phyloP scores from a whole-genome alignment of 78 protist genomes.

The Dictyostelium citrinum region DNA sequence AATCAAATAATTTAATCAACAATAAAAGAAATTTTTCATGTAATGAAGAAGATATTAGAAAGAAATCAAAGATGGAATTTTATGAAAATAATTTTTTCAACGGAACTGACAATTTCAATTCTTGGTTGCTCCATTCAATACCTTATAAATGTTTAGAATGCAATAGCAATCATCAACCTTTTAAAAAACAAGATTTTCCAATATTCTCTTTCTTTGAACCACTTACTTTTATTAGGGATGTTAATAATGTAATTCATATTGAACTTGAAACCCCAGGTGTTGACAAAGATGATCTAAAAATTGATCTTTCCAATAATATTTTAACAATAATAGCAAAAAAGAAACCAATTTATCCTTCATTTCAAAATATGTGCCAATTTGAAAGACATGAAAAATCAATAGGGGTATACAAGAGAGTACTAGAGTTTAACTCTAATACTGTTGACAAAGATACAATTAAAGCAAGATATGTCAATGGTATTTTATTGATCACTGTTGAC shows the following conservation, averaged over 20 bases:
- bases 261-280: neutral
- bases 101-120: too few relatives aligned
- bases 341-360: neutral
- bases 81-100: too few relatives aligned
- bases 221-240: neutral
- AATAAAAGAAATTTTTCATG: too few relatives aligned
- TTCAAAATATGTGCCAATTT: neutral
- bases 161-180: too few relatives aligned
- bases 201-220: neutral
- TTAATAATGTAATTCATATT: neutral
- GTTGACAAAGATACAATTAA: neutral
- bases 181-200: too few relatives aligned
- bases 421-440: neutral
- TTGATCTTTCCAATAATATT: neutral
- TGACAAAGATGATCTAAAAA: neutral
- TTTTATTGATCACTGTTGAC: neutral
- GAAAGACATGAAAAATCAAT: neutral
- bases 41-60: too few relatives aligned
- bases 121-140: too few relatives aligned
- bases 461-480: neutral
- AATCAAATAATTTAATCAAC: too few relatives aligned
- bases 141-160: too few relatives aligned
- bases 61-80: too few relatives aligned
- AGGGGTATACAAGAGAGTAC: neutral
- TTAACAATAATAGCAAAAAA: neutral